These are phyloP conservation scores for Betula pendula DNA, from an alignment of 306 rosid genomes.

Conservation along the genomic window DNA sequence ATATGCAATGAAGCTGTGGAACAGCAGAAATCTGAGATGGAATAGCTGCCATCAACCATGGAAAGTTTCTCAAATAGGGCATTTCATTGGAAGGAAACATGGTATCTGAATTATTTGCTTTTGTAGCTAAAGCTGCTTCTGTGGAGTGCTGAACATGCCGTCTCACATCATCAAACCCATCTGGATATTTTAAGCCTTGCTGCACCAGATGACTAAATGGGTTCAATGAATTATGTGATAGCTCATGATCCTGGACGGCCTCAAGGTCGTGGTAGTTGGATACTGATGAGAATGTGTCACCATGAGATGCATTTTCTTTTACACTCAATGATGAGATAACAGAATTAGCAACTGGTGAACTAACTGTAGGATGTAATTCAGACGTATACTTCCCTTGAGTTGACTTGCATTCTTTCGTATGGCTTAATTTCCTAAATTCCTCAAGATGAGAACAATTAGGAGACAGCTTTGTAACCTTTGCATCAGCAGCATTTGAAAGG, in stretches of 20 bases:
- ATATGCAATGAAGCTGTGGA: conserved; percentile 23
- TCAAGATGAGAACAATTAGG: not conserved
- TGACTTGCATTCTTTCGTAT: conserved; percentile 11
- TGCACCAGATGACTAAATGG: conserved; percentile 5
- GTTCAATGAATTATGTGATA: not conserved
- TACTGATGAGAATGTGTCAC: conserved; percentile 13
- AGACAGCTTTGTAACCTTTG: conserved; percentile 12
- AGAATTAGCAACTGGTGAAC: conserved; percentile 19
- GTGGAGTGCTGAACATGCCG: not conserved
- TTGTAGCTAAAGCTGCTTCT: no score
- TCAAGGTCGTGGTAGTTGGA: conserved; percentile 9
- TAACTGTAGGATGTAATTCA: conserved; percentile 12
- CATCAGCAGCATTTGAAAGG: conserved; percentile 9
- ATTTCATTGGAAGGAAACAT: no score
- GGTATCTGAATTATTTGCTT: no score
- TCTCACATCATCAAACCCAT: conserved; percentile 1
- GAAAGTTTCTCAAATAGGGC: no score
- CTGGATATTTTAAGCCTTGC: conserved; percentile 15
- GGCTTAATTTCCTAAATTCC: conserved; percentile 15
- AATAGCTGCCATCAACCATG: no score
- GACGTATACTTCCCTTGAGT: conserved; percentile 15
- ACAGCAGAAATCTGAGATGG: not conserved
- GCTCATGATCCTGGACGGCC: conserved; percentile 16
- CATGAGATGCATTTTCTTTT: conserved; percentile 8
- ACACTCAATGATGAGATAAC: conserved; percentile 7